phyloP scores from a whole-genome alignment of 176 grass and related monocot species.

The Oryza meyeriana region DNA sequence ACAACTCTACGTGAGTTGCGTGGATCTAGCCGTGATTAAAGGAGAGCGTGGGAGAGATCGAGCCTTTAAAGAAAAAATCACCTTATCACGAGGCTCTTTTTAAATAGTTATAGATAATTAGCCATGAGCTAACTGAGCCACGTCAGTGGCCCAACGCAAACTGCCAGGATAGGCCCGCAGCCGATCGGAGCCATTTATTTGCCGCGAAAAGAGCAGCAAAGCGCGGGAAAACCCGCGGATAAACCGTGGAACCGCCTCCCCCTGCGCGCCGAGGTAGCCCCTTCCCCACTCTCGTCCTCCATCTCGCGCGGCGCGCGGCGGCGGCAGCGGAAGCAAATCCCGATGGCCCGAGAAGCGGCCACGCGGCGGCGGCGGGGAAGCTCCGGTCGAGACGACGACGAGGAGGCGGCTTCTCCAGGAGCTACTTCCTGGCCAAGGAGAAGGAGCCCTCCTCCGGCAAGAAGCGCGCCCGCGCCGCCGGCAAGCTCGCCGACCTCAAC shows the following conservation, averaged over 20 bases:
- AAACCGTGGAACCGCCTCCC: background rate
- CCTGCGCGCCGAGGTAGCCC: background rate
- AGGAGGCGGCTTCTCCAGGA: conserved; percentile 79
- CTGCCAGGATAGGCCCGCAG: background rate
- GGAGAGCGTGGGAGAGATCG: no score
- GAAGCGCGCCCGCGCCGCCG: conserved; percentile 44
- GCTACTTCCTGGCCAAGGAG: conserved; percentile 96
- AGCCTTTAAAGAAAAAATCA: no score
- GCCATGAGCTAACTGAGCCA: no score
- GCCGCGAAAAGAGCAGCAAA: background rate
- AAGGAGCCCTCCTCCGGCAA: conserved; percentile 60
- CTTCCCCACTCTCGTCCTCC: background rate
- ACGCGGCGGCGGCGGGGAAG: background rate
- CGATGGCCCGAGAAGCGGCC: conserved; percentile 48
- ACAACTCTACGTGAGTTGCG: no score
- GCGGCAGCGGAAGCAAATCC: background rate
- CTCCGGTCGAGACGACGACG: conserved; percentile 52
- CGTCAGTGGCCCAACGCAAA: background rate
- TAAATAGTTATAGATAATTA: no score
- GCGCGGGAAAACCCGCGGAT: conserved; percentile 33
- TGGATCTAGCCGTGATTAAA: no score
- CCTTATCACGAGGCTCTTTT: no score
- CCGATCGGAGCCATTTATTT: background rate
- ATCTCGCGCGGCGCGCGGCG: conserved; percentile 1
- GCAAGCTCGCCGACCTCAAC: conserved; percentile 75